Evolutionary conservation across 2,329 filamentous ascomycete genomes (phyloP), one percentile per base, ranked within the genome.

Genomic region (Colletotrichum melonis): DNA sequence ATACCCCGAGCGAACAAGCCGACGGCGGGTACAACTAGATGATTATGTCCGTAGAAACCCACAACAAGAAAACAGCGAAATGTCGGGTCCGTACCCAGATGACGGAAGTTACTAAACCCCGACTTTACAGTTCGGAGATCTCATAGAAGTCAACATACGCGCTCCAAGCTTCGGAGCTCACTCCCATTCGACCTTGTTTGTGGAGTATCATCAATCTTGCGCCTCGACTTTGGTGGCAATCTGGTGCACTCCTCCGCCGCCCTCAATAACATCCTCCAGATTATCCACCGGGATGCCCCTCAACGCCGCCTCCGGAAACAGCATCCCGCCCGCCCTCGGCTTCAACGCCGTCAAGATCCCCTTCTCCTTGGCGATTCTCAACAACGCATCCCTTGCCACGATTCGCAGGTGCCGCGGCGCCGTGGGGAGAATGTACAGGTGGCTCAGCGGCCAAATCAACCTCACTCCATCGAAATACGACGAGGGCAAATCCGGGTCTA

Each of bases 381-480:
- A 57, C 16, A 85, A 73, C 5, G 78, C 76, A 32, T 56, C 56
- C 30, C 76, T 73, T 11, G 83, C 83, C 14, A 74, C 69, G 2
- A 69, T 67, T 28, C 77, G 78, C 56, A 84, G 78, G 35, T 79
- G 77, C 1, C 76, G 68, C 35, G 78, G 76, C n/a, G 79, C 78
- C 4, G 80, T 75, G 3, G 78, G 72, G 7, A 80, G 74, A 14
- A 80, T 67, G 42, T 79, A 81, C 24, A 84, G 75, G 1, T 78
- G 69, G 7, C 79, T 80, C 24, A 84, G 78, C 9, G 83, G 83
- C 81, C 82, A 85, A 19, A 84, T 77, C 32, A 84, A 71, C 76
- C 80, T 81, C 52, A 85, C 68, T 1, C 81, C 82, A 32, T 83
- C 81, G 66, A 84, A 83, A 52, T 84, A 74, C 12, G 78, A 77